These are phyloP conservation scores for Penicillium longicatenatum DNA, from an alignment of 495 filamentous ascomycete genomes.

Conservation along the genomic window DNA sequence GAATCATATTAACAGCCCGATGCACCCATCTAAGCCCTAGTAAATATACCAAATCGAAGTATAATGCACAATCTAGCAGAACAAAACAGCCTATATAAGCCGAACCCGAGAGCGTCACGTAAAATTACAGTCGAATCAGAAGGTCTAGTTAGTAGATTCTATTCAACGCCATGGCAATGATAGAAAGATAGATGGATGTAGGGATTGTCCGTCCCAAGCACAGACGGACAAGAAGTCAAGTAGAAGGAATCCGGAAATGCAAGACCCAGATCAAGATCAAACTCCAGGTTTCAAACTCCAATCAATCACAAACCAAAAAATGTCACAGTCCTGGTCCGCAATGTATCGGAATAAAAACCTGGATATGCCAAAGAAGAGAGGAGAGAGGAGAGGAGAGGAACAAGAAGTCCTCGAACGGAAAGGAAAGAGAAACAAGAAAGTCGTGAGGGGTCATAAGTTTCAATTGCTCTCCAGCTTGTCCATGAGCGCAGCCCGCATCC, in stretches of 20 bases:
- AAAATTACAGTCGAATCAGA: slow-evolving; percentile 1
- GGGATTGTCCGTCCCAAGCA: not conserved
- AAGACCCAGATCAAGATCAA: not conserved
- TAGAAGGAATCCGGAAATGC: not conserved
- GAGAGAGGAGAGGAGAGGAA: slow-evolving; percentile 1
- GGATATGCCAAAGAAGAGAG: slow-evolving; percentile 5
- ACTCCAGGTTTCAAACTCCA: not conserved
- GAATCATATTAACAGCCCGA: slow-evolving; percentile 3
- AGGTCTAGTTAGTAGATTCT: slow-evolving; percentile 3
- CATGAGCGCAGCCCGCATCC: slow-evolving; percentile 65
- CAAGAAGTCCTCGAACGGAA: slow-evolving; percentile 2
- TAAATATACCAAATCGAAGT: slow-evolving; percentile 9
- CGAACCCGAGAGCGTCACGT: slow-evolving; percentile 2
- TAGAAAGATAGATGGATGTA: slow-evolving; percentile 1
- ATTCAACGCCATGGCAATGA: slow-evolving; percentile 11
- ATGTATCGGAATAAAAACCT: not conserved
- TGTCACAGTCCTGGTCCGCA: not conserved
- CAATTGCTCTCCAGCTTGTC: slow-evolving; percentile 42
- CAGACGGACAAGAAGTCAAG: not conserved
- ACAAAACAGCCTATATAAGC: slow-evolving; percentile 1
- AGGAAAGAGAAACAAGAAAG: slow-evolving; percentile 16
- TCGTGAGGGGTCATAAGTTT: slow-evolving; percentile 3
- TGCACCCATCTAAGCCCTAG: slow-evolving; percentile 3
- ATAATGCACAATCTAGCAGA: not conserved
- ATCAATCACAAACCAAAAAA: slow-evolving; percentile 1